Percentiles rank a stretch among this genome's conserved stretches.
Evolutionary conservation across 176 grass and related monocot species (phyloP).

Genomic region (Aegilops tauschii): DNA sequence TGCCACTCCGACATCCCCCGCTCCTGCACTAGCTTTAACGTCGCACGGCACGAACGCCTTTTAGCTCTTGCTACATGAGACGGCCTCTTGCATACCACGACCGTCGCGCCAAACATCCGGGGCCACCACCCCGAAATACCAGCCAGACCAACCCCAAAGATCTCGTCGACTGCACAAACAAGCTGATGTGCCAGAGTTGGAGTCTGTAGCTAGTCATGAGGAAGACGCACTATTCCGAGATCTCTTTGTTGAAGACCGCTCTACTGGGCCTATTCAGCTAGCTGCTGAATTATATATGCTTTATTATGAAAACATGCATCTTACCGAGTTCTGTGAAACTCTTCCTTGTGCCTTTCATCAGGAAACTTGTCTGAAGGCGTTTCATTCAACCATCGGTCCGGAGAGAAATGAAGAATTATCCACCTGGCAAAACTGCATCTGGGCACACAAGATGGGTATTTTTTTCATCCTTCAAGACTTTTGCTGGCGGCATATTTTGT

Average conservation of each 20-base stretch:
- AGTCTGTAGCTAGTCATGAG: constrained; percentile 63
- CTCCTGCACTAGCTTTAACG: no score
- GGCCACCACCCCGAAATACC: no score
- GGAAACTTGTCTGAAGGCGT: constrained; percentile 76
- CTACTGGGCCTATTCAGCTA: constrained; percentile 57
- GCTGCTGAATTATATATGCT: constrained; percentile 72
- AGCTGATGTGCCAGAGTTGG: constrained; percentile 60
- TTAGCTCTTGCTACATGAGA: no score
- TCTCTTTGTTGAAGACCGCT: constrained; percentile 77
- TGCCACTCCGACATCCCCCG: no score
- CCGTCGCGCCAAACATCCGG: no score
- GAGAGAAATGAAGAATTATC: constrained; percentile 57
- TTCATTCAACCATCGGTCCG: constrained; percentile 65
- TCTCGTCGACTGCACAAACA: constrained; percentile 24
- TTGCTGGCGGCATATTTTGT: constrained; percentile 78
- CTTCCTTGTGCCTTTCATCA: constrained; percentile 79
- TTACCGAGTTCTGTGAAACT: constrained; percentile 49
- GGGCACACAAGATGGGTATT: constrained; percentile 74
- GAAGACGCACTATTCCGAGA: constrained; percentile 87
- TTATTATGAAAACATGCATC: constrained; percentile 56
- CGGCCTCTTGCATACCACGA: no score
- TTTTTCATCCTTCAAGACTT: constrained; percentile 62
- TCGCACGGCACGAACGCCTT: no score
- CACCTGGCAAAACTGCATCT: constrained; percentile 25
- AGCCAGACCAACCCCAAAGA: no score